A percentile compares a stretch with the other conserved stretches of the same genome.
phyloP scores from a whole-genome alignment of 2,329 filamentous ascomycete species.

The Uncinocarpus reesii region DNA sequence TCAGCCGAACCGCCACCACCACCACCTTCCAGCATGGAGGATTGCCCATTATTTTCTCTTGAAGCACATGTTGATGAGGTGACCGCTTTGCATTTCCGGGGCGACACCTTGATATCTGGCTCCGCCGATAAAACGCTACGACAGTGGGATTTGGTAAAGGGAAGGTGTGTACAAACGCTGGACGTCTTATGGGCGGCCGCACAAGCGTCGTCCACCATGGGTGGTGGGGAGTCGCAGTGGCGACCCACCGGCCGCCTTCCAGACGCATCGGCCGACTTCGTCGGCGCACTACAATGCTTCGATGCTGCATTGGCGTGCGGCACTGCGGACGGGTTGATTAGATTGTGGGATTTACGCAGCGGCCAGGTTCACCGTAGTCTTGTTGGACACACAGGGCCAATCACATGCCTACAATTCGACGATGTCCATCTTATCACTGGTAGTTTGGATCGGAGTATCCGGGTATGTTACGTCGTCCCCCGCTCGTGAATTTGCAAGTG shows the following conservation, averaged over 20 bases:
- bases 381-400: constrained; percentile 87
- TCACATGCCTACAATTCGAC: constrained; percentile 92
- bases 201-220: constrained; percentile 64
- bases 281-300: constrained; percentile 89
- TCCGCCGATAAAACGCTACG: constrained; percentile 94
- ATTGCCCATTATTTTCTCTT: constrained; percentile 80
- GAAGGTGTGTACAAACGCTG: constrained; percentile 92
- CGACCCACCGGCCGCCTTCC: constrained; percentile 54
- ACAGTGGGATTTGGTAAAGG: constrained; percentile 95
- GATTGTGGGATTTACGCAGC: constrained; percentile 90
- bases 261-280: constrained; percentile 70
- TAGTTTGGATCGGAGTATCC: constrained; percentile 81
- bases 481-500: background rate
- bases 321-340: constrained; percentile 93
- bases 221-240: constrained; percentile 55
- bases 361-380: constrained; percentile 95
- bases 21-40: constrained; percentile 64
- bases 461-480: constrained; percentile 51
- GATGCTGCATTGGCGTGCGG: constrained; percentile 92
- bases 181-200: constrained; percentile 98
- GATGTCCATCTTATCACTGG: constrained; percentile 91
- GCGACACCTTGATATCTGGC: constrained; percentile 83
- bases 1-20: constrained; percentile 58
- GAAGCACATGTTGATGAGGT: constrained; percentile 89
- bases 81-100: constrained; percentile 82